Conservation (phyloP, 164 flowering plant genomes). For the Tinospora cordifolia region DNA sequence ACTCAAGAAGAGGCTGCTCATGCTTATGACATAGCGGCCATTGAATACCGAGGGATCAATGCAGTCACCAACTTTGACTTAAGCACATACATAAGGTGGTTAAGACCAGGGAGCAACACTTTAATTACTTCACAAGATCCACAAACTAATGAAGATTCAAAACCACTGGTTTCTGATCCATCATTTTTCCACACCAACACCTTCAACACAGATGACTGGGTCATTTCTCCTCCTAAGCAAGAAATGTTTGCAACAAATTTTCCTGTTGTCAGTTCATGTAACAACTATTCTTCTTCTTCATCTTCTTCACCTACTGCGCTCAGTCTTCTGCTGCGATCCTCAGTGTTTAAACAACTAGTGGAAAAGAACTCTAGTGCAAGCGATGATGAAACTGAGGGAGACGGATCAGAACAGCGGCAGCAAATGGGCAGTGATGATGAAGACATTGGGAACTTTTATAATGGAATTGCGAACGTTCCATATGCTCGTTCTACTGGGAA, state of each 20-base stretch:
- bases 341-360: conserved; percentile 48
- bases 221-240: conserved; percentile 19
- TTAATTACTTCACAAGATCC: conserved; percentile 20
- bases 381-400: conserved; percentile 21
- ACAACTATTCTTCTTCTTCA: conserved; percentile 37
- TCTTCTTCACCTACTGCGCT: conserved; percentile 53
- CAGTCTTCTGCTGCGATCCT: conserved; percentile 51
- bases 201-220: conserved; percentile 14
- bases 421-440: conserved; percentile 18
- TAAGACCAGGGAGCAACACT: conserved; percentile 37
- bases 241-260: conserved; percentile 19
- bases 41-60: conserved; percentile 59
- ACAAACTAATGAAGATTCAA: conserved; percentile 14
- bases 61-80: conserved; percentile 67
- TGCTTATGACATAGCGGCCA: conserved; percentile 71
- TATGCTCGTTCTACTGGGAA: conserved; percentile 15
- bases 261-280: conserved; percentile 18
- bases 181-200: conserved; percentile 17
- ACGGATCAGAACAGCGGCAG: conserved; percentile 9
- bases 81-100: conserved; percentile 64
- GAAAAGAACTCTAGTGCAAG: conserved; percentile 35
- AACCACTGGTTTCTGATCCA: conserved; percentile 9
- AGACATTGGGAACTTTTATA: conserved; percentile 17
- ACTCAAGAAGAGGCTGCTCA: conserved; percentile 77
- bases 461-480: conserved; percentile 18